phyloP scores from a whole-genome alignment of 1,284 basidiomycete genomes.

The Cutaneotrichosporon cavernicola region DNA sequence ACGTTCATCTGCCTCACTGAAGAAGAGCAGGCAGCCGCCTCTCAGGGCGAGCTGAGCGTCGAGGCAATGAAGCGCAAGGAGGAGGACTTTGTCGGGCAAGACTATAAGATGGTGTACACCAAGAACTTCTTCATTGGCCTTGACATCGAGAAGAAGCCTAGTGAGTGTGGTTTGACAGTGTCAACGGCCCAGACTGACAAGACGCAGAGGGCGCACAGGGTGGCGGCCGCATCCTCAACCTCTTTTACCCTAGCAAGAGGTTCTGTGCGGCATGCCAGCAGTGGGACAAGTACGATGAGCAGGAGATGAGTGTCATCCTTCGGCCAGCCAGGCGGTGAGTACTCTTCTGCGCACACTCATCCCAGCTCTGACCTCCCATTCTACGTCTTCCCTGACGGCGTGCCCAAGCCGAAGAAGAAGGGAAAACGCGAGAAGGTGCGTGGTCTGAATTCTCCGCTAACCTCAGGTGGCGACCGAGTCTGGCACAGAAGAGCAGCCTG shows the following conservation, averaged over 20 bases:
- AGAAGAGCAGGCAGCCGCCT: constrained; percentile 82
- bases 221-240: constrained; percentile 73
- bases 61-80: constrained; percentile 70
- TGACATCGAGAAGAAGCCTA: constrained; percentile 83
- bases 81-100: constrained; percentile 75
- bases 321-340: constrained; percentile 87
- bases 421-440: constrained; percentile 45
- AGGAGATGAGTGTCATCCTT: constrained; percentile 90
- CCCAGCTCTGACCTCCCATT: constrained; percentile 44
- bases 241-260: constrained; percentile 93
- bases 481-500: constrained; percentile 36
- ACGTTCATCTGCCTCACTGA: constrained; percentile 77
- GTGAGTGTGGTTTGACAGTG: constrained; percentile 59
- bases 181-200: constrained; percentile 19
- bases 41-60: constrained; percentile 80
- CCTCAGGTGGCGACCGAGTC: constrained; percentile 16
- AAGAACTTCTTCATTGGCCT: constrained; percentile 97
- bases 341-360: not conserved
- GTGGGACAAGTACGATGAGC: constrained; percentile 94
- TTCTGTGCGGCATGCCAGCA: constrained; percentile 93
- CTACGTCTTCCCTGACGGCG: constrained; percentile 49
- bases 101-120: constrained; percentile 78
- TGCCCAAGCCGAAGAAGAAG: constrained; percentile 49
- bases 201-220: constrained; percentile 31
- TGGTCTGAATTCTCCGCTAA: constrained; percentile 1